Evolutionary conservation across 208 protist species (phyloP).

Genomic region (Leishmania mexicana): DNA sequence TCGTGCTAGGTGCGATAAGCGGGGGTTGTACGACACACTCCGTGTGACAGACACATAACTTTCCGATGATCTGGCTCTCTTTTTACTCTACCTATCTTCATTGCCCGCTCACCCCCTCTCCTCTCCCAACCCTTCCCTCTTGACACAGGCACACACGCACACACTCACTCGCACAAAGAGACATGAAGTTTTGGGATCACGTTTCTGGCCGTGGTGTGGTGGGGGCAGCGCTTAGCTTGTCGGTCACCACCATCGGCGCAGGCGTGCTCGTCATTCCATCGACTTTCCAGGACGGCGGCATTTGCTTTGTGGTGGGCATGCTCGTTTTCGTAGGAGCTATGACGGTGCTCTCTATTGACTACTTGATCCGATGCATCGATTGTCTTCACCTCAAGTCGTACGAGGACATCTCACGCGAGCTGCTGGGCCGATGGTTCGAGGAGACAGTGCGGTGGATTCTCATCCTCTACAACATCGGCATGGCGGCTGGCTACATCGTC

Average conservation of each 20-base stretch:
- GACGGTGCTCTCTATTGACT: constrained; percentile 79
- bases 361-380: constrained; percentile 71
- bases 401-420: constrained; percentile 74
- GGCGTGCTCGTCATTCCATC: constrained; percentile 69
- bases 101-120: not conserved
- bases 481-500: constrained; percentile 79
- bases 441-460: constrained; percentile 74
- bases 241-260: constrained; percentile 73
- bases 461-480: constrained; percentile 70
- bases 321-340: constrained; percentile 48
- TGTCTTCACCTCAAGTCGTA: constrained; percentile 65
- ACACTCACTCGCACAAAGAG: not conserved
- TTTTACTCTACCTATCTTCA: not conserved
- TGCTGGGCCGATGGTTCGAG: constrained; percentile 70
- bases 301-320: constrained; percentile 47
- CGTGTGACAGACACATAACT: not conserved
- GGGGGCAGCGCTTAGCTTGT: constrained; percentile 60
- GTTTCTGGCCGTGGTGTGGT: constrained; percentile 31
- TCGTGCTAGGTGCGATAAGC: not conserved
- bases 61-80: not conserved
- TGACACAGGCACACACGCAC: not conserved
- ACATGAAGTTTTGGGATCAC: constrained; percentile 18
- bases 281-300: constrained; percentile 63
- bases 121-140: not conserved
- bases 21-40: not conserved